These are phyloP conservation scores for Nitzschia sp. DNA, from an alignment of 108 stramenopile species.

Conservation along the genomic window DNA sequence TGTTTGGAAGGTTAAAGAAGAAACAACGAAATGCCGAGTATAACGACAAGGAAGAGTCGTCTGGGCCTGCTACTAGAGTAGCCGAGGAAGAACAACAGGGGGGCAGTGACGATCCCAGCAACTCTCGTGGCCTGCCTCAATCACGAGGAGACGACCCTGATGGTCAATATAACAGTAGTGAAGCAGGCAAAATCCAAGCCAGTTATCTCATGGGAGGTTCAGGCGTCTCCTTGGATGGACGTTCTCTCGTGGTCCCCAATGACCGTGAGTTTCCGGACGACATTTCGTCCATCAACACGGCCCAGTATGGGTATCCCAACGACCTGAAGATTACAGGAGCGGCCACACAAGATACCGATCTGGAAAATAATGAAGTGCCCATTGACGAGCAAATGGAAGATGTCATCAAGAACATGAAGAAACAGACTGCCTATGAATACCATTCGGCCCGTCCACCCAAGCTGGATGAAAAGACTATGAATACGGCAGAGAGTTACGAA, in stretches of 20 bases:
- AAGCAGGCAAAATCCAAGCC: too few species aligned
- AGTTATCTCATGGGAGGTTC: background rate
- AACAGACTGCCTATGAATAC: background rate
- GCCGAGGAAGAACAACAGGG: too few species aligned
- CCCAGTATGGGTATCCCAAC: constrained; percentile 9
- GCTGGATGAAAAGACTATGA: constrained; percentile 9
- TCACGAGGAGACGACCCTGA: too few species aligned
- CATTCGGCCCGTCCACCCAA: background rate
- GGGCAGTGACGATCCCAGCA: too few species aligned
- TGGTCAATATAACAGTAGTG: too few species aligned
- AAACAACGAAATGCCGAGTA: too few species aligned
- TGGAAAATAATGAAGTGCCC: background rate
- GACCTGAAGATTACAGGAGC: constrained; percentile 10
- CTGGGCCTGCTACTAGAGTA: too few species aligned
- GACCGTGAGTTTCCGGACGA: constrained; percentile 37
- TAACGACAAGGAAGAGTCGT: too few species aligned
- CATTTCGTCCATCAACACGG: constrained; percentile 29
- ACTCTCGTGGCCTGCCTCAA: too few species aligned
- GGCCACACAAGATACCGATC: background rate
- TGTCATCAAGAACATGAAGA: background rate
- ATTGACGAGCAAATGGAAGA: background rate
- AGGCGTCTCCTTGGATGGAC: constrained; percentile 33
- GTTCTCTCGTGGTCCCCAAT: constrained; percentile 30
- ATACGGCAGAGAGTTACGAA: background rate
- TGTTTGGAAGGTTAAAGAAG: too few species aligned